Base-by-base conservation (phyloP, 2,329 filamentous ascomycete species). In the Aureobasidium sp. region DNA sequence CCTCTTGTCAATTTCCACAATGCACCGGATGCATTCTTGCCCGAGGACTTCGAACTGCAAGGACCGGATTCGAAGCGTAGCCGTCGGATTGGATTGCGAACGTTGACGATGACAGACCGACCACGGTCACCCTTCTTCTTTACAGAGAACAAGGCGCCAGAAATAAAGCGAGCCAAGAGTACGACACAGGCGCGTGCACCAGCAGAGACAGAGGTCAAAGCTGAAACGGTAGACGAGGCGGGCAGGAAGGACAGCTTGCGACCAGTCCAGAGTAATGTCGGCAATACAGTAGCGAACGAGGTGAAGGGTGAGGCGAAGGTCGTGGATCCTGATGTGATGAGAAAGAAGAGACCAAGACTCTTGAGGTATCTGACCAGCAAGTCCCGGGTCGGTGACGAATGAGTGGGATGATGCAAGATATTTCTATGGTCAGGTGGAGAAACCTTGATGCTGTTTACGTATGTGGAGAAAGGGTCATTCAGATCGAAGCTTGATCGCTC, bases 41-140 rank as follows among this genome's bases (percentile, higher is more conserved):
- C 77, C 0, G 73, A 75, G 21, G 77, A 79, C 59, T 79, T 80
- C 61, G 77, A 78, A 42, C 62, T 79, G n/a, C 60, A 62, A 33
- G 62, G 66, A 23, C 31, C 58, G 19, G 43, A 59, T 3, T 49
- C 51, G 46, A 57, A 57, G 35, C 51, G 61, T 37, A 57, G 60
- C n/a, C 57, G 62, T n/a, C 45, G 57, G 10, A 49, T 49, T 23
- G 61, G 57, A 27, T 46, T 60, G 45, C 55, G 60, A 10, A 60
- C 63, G 31, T 50, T 63, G 43, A 64, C 54, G 29, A 62, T 61
- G 61, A 61, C 54, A 4, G 63, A 64, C 23, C 46, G 63, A 40
- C 61, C 63, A 10, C 43, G 54, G n/a, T 55, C 58, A 17, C 60
- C 60, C n/a, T 62, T 64, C 43, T 62, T 63, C 49, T 49, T 57